Base-by-base conservation (phyloP, 371 early-diverging fungal genomes). In the Mortierella sp. region DNA sequence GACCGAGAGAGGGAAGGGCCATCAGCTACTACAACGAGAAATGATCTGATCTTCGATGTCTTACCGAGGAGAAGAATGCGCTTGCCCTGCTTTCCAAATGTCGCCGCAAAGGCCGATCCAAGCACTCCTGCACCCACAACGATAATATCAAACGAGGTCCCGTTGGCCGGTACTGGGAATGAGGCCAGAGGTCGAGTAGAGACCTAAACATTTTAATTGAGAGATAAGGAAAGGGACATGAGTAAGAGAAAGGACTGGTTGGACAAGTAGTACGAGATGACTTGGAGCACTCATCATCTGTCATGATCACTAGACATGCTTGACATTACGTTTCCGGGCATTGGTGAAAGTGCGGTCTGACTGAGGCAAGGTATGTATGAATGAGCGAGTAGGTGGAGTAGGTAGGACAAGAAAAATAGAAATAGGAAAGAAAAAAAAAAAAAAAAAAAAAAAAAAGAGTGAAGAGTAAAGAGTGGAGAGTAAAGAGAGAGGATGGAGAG, bases 101-200 rank as follows among this genome's bases (percentile, higher is more conserved):
- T 86, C 52, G 81, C 74, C 4, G 98, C 98, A 23, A 94, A 88
- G 0, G 96, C 93, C 28, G 91, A 88, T 23, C 98, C 98, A 2
- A 93, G 89, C 19, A 97, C 89, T 44, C 98, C 98, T 6, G 96
- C 97, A 46, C 98, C 98, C 7, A 97, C 88, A 43, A 96, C 85
- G 53, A 96, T 92, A 64, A 94, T 83, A 77, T 94, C 95, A 60
- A 87, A 93, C 51, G 86, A 37, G 23, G 79, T 69, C 57, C 70
- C 79, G 15, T 58, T 30, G 25, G 47, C 59, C 25, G 79, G 79
- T 0, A 72, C 66, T 44, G 72, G 72, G 50, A 58, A 46, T 9
- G 73, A 62, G 15, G 79, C 79, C 73, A 79, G 52, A 7, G 73
- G 57, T 6, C 60, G 73, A 15, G 57, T 59, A 11, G 66, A 28